These are phyloP conservation scores for Jaltomata sinuosa DNA, from an alignment of 257 asterid genomes.

Conservation along the genomic window DNA sequence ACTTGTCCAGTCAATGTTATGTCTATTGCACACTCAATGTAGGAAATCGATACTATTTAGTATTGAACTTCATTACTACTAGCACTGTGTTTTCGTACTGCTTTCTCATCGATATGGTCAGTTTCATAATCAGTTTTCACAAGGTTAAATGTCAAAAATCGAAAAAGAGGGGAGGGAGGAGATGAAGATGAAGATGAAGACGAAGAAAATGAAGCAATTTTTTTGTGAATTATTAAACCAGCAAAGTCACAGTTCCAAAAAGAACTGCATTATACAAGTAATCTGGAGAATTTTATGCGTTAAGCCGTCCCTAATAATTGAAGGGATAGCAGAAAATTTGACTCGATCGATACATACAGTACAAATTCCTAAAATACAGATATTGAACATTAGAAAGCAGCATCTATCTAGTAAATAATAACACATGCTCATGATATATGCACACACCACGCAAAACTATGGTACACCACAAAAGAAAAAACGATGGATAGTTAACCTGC, in stretches of 20 bases:
- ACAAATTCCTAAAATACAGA: neutral
- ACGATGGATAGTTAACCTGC: conserved; percentile 44
- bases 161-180: neutral
- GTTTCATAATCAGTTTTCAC: neutral
- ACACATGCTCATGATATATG: conserved; percentile 6
- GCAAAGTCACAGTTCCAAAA: neutral
- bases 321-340: neutral
- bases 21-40: too few species aligned
- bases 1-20: too few species aligned
- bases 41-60: neutral
- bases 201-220: neutral
- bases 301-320: neutral
- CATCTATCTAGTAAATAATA: neutral
- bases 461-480: neutral
- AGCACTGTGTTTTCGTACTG: neutral
- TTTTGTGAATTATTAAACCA: neutral
- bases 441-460: conserved; percentile 13
- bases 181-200: neutral
- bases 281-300: neutral
- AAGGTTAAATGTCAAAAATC: neutral
- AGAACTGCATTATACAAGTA: neutral
- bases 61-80: neutral
- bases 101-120: neutral
- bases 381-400: neutral
- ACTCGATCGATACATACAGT: neutral